Evolutionary conservation across 1,284 basidiomycete species (phyloP).

Genomic region (Retiboletus flavoniger): DNA sequence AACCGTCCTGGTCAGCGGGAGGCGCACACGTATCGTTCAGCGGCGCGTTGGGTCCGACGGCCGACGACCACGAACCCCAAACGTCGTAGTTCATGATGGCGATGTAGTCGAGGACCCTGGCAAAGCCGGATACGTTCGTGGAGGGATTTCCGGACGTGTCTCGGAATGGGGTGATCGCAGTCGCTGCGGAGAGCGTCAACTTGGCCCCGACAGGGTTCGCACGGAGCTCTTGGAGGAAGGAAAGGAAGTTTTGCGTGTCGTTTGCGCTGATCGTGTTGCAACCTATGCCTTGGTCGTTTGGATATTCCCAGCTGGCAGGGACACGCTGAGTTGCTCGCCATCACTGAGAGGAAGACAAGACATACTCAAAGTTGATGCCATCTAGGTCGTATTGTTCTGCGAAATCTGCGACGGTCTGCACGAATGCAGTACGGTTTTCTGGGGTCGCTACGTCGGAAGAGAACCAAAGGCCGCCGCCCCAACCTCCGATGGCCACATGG

Average conservation of each 20-base stretch:
- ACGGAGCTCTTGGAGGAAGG: constrained; percentile 51
- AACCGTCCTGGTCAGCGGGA: constrained; percentile 54
- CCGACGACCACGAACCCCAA: constrained; percentile 52
- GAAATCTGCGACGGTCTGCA: constrained; percentile 56
- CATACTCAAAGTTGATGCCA: constrained; percentile 25
- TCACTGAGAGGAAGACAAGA: background rate
- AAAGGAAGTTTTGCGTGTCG: constrained; percentile 47
- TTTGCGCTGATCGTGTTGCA: constrained; percentile 43
- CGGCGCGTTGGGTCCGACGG: constrained; percentile 66
- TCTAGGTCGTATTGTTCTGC: constrained; percentile 49
- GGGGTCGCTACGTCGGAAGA: background rate
- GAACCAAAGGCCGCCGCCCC: background rate
- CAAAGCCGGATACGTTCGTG: constrained; percentile 48
- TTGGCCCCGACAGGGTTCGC: constrained; percentile 38
- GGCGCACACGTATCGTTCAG: constrained; percentile 59
- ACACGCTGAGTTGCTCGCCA: constrained; percentile 2
- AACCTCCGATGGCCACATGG: background rate
- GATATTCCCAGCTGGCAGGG: constrained; percentile 50
- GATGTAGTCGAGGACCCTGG: constrained; percentile 57
- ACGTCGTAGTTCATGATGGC: constrained; percentile 76
- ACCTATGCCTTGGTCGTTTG: constrained; percentile 42
- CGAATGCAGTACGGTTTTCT: no score
- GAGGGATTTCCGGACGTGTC: constrained; percentile 52
- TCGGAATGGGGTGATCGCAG: constrained; percentile 54
- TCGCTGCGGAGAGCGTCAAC: constrained; percentile 59